Base-by-base conservation (phyloP, 1,284 basidiomycete genomes). In the Cerioporus squamosus region DNA sequence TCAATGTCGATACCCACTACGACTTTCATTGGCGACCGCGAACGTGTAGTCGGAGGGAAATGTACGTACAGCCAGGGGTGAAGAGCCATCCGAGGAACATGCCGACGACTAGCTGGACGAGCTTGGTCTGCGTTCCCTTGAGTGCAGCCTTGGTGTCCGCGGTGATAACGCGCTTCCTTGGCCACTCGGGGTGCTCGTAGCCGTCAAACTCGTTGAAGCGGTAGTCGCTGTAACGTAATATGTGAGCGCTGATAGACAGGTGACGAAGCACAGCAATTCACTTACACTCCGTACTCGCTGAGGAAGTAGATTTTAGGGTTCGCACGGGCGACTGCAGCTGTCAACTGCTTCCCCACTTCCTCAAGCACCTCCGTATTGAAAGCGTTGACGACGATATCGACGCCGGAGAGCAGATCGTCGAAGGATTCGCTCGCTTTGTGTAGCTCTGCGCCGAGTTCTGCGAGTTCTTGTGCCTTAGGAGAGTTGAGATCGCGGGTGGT, bases 281-380 rank as follows among this genome's bases (percentile, higher is more conserved):
- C 66, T 38, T 46, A 72, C 71, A 58, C 48, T 26, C 70, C 71
- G 45, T 60, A 72, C 46, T 72, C 71, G 51, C 63, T 65, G n/a
- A 69, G 66, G 48, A 72, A 70, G 59, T 70, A 70, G 22, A 69
- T 66, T 45, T 59, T 60, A 9, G 56, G 64, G 20, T 63, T 62
- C 33, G 52, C 51, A 24, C 59, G 60, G 7, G 70, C 36, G 3
- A 65, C 64, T 3, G 60, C 66, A 8, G 61, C 56, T 17, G 62
- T 51, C 5, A 71, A 22, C 18, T 56, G 60, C 38, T 67, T 55
- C 44, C 53, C 63, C 31, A 60, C 60, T 15, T 62, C 65, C 5
- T 17, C 22, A 2, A 44, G 39, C 1, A 62, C 39, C 2, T 23
- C 17, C 9, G 40, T 26, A 1, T 51, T 50, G 20, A 67, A 44